phyloP scores from a whole-genome alignment of 768 basidiomycete species.

The Cubamyces sp. region DNA sequence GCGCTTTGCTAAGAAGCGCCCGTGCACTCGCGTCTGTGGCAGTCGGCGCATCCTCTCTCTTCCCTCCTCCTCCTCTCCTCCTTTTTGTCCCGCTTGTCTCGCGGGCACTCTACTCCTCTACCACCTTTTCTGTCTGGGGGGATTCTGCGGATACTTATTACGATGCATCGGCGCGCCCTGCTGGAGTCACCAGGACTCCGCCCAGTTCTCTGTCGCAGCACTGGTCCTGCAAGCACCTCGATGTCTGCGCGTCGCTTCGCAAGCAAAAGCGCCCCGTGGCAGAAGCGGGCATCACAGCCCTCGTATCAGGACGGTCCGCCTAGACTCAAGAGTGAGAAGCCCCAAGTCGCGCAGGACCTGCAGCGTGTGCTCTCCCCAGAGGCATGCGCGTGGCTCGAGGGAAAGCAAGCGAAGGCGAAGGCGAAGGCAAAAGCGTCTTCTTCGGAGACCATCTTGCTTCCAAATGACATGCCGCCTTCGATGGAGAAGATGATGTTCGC shows the following conservation, averaged over 20 bases:
- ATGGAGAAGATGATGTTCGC: constrained; percentile 11
- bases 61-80: too few species aligned
- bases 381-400: constrained; percentile 12
- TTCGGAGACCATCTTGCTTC: background rate
- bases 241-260: background rate
- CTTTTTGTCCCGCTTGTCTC: background rate
- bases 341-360: constrained; percentile 7
- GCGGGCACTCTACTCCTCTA: background rate
- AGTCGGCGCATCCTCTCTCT: too few species aligned
- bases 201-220: background rate
- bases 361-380: constrained; percentile 13
- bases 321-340: background rate
- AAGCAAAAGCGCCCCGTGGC: background rate
- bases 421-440: background rate
- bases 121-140: background rate
- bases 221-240: background rate
- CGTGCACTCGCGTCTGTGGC: too few species aligned
- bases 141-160: background rate
- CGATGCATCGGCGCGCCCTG: constrained; percentile 1
- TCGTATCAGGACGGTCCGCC: background rate
- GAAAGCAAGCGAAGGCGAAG: background rate
- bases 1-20: too few species aligned
- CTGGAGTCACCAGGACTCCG: constrained; percentile 2
- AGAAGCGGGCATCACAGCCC: too few species aligned
- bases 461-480: background rate